A percentile compares a stretch with the other conserved stretches of the same genome.
Evolutionary conservation across 257 asterid genomes (phyloP).

Genomic region (Solanum medicagineum): DNA sequence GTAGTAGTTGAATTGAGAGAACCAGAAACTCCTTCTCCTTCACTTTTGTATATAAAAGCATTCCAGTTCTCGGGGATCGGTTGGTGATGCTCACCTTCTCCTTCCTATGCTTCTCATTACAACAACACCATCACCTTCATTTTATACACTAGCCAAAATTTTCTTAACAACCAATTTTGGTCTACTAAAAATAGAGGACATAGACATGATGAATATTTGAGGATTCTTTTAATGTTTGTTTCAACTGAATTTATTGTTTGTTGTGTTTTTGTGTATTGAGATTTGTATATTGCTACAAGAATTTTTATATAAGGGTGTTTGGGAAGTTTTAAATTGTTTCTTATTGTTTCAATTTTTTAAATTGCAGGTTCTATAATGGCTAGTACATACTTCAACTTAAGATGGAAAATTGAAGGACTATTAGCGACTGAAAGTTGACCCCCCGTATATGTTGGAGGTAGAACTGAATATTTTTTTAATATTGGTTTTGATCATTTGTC

Average conservation of each 20-base stretch:
- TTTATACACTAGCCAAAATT: conserved; percentile 53
- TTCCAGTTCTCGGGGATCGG: conserved; percentile 68
- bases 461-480: not conserved
- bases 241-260: no score
- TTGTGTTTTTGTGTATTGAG: not conserved
- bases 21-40: conserved; percentile 78
- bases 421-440: not conserved
- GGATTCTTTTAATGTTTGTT: not conserved
- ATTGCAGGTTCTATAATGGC: no score
- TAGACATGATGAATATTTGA: not conserved
- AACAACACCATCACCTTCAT: conserved; percentile 73
- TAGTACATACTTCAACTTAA: no score
- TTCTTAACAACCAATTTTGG: conserved; percentile 69
- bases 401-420: no score
- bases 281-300: not conserved
- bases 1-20: conserved; percentile 18
- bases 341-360: no score
- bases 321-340: not conserved
- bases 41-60: conserved; percentile 55
- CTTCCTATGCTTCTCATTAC: conserved; percentile 89
- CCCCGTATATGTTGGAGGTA: not conserved
- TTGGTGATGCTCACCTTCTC: conserved; percentile 50
- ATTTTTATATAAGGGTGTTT: not conserved
- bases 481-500: not conserved
- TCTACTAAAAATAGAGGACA: conserved; percentile 16